These are phyloP conservation scores for Colletotrichum cuscutae DNA, from an alignment of 2,329 filamentous ascomycete genomes.

Conservation along the genomic window DNA sequence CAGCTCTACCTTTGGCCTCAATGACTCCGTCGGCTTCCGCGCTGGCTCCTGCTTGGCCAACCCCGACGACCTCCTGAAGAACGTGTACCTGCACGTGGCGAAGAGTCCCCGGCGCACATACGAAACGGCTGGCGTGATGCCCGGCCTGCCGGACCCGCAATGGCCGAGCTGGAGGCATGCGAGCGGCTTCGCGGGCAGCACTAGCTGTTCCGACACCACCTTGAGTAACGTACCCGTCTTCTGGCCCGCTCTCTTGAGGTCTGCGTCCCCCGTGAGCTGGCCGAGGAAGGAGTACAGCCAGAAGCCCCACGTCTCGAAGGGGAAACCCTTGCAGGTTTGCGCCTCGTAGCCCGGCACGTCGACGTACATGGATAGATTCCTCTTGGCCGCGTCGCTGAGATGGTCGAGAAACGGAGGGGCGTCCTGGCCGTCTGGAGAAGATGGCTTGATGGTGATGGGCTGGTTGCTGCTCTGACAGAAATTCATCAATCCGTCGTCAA, in stretches of 20 bases:
- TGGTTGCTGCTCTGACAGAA: conserved; percentile 32
- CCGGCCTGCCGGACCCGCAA: conserved; percentile 41
- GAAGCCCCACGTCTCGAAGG: conserved; percentile 53
- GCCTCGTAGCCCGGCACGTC: conserved; percentile 43
- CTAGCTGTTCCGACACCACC: conserved; percentile 47
- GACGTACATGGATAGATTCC: conserved; percentile 43
- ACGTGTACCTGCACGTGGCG: conserved; percentile 46
- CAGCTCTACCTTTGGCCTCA: conserved; percentile 30
- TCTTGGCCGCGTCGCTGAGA: conserved; percentile 46
- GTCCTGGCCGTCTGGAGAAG: conserved; percentile 33
- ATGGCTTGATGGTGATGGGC: conserved; percentile 44
- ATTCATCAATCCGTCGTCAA: conserved; percentile 47
- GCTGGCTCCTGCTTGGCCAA: conserved; percentile 27
- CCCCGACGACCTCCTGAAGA: conserved; percentile 35
- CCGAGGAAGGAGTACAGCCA: conserved; percentile 54
- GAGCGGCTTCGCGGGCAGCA: conserved; percentile 51
- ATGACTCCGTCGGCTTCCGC: conserved; percentile 23
- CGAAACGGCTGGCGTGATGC: conserved; percentile 47
- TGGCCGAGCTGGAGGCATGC: conserved; percentile 51
- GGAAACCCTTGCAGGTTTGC: conserved; percentile 45
- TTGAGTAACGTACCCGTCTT: conserved; percentile 37
- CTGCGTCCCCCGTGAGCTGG: conserved; percentile 47
- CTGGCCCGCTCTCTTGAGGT: conserved; percentile 41
- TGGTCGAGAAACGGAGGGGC: conserved; percentile 47
- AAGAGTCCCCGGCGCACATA: conserved; percentile 50